Evolutionary conservation across 164 flowering plant species (phyloP).

Genomic region (Magnolia officinalis): DNA sequence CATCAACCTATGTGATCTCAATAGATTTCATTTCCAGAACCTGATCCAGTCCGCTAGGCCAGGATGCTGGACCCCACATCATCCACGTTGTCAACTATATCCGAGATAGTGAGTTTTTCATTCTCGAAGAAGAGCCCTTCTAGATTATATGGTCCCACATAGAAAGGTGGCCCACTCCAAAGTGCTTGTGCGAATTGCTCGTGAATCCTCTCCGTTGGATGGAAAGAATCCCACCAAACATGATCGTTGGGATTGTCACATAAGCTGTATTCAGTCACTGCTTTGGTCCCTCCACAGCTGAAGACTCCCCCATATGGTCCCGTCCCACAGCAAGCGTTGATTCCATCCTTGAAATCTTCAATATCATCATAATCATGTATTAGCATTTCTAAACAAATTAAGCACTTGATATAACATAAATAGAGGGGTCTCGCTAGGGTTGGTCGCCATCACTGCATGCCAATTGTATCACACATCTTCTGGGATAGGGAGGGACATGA

Average conservation of each 20-base stretch:
- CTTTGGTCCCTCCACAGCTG: slow-evolving; percentile 48
- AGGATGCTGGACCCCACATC: not conserved
- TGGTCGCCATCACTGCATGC: too few species aligned
- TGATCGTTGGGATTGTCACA: slow-evolving; percentile 36
- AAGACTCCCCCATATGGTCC: slow-evolving; percentile 47
- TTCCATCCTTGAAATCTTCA: slow-evolving; percentile 53
- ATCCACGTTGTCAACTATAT: slow-evolving; percentile 15
- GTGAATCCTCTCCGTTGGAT: slow-evolving; percentile 49
- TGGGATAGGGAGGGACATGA: too few species aligned
- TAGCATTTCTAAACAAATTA: too few species aligned
- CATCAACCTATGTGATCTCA: not conserved
- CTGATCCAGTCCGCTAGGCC: slow-evolving; percentile 1
- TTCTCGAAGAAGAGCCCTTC: slow-evolving; percentile 32
- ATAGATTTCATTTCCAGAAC: not conserved
- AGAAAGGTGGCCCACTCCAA: slow-evolving; percentile 39
- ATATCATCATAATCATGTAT: too few species aligned
- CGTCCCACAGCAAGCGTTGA: slow-evolving; percentile 56
- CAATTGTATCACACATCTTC: too few species aligned
- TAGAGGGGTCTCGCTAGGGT: too few species aligned
- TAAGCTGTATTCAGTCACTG: slow-evolving; percentile 22
- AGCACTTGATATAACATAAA: too few species aligned
- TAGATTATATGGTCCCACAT: slow-evolving; percentile 39
- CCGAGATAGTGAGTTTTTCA: slow-evolving; percentile 25
- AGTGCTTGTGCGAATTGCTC: slow-evolving; percentile 39
- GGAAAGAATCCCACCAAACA: slow-evolving; percentile 60